Evolutionary conservation across 2,329 filamentous ascomycete species (phyloP), one percentile per base, ranked within the genome.

Genomic region (Sarocladium brachiariae): DNA sequence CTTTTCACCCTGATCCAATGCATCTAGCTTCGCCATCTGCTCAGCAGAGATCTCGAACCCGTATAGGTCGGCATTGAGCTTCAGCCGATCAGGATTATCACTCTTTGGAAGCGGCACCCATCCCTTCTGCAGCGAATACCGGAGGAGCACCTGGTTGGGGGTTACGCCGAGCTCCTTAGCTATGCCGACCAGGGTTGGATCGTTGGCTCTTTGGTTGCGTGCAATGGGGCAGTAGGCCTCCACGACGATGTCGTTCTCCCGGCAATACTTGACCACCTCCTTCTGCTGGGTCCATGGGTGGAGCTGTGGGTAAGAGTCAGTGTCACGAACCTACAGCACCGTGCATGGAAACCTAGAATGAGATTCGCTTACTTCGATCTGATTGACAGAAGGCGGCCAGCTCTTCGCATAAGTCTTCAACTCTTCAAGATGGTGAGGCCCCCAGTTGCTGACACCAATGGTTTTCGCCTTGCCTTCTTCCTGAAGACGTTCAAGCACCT

Each of bases 381-480:
- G 86, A 61, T 88, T 87, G 6, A 86, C 81, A 41, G 80, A 76
- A n/a, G 85, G 86, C 46, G 84, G 84, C 76, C 78, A 87, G 2
- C 78, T 67, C 43, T 74, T 76, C n/a, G 83, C 83, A 63, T 80
- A 84, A 24, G 65, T 63, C 63, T 80, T 83, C 70, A 89, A 73
- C 64, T 86, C 81, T 60, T 89, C 78, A 21, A 89, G 77, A 60
- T 87, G 81, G 38, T 75, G 72, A 45, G 83, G 75, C 2, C 83
- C 81, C 58, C 79, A 89, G 60, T 89, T 89, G 63, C 83, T 86
- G 49, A 89, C 84, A 0, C 86, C 86, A 58, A 89, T 87, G 33
- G 75, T 76, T 65, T 74, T 80, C 37, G 78, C 74, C 56, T 73
- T 79, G 4, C 83, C 84, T 55, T 82, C 76, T 13, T 71, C 67